A percentile compares a stretch with the other conserved stretches of the same genome.
Conservation (phyloP, 129 eudicot genomes). For the Mikania micrantha region DNA sequence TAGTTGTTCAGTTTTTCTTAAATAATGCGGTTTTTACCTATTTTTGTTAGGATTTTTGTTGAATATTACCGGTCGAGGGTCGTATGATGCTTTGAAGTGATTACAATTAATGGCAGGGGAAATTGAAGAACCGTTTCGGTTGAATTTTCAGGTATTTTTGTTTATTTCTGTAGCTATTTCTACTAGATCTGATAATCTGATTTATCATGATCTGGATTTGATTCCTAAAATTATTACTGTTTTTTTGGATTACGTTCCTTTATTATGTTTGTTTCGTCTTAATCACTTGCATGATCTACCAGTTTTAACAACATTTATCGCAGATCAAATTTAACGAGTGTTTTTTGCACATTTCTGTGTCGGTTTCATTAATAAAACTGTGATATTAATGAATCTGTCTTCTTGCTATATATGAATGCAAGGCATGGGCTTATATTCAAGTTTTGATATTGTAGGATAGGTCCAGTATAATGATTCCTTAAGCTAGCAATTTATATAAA, state of each 20-base stretch:
- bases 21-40: not conserved
- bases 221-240: not conserved
- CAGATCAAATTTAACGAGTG: conserved; percentile 9
- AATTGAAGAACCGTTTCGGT: conserved; percentile 26
- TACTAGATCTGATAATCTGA: conserved; percentile 14
- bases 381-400: not conserved
- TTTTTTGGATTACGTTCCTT: conserved; percentile 4
- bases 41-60: conserved; percentile 10
- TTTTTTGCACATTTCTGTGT: not conserved
- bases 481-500: not conserved
- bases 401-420: not conserved
- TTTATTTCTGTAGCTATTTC: not conserved
- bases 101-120: conserved; percentile 26
- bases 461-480: not conserved
- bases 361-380: not conserved
- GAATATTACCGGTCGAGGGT: not conserved
- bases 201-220: conserved; percentile 11
- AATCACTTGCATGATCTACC: not conserved
- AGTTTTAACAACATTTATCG: not conserved
- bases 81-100: conserved; percentile 21
- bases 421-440: not conserved
- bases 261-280: not conserved
- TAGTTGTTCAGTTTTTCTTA: conserved; percentile 1
- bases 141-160: conserved; percentile 26
- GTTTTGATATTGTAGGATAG: not conserved